Evolutionary conservation across 1,284 basidiomycete species (phyloP), one percentile per base, ranked within the genome.

Genomic region (Moesziomyces parantarcticus): DNA sequence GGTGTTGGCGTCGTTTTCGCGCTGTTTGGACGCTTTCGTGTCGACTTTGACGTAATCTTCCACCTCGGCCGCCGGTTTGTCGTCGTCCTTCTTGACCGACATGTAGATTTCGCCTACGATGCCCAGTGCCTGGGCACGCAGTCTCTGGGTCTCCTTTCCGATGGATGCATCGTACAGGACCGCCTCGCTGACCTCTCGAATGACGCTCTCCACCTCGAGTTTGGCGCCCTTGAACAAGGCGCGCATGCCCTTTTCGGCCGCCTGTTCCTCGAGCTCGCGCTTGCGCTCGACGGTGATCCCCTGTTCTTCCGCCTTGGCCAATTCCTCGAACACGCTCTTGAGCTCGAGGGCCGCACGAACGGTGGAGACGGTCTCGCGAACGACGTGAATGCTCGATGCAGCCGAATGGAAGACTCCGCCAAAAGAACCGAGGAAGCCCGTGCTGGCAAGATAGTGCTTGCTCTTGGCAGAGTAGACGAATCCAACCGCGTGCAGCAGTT

Each of bases 281-380:
- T 92, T 91, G 83, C 95, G 92, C 64, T 97, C 96, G 0, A 92
- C 89, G 4, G 88, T 88, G 54, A 97, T 87, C 88, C 96, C 97
- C 1, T 91, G 89, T 81, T 92, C 90, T 84, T 96, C 92, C 1
- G 83, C 83, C 51, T 82, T 81, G 5, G 78, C 56, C 29, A 99
- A 91, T 83, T 94, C 93, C 79, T 99, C 94, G 74, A 99, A 99
- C 1, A 98, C 93, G 34, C 88, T 87, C 85, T 98, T 98, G 62
- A 99, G 89, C 66, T 83, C 82, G 8, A 83, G 47, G 13, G 82
- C 82, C 4, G 82, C 82, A 0, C 81, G 52, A 1, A 83, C 77
- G 7, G 82, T 83, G 18, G 66, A 74, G 13, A 83, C 77, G 0
- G 82, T 83, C 55, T 83, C 81, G 4, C 79, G 57, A 1, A 83